Conservation (phyloP, 202 grass and related monocot genomes). For the Musa balbisiana region DNA sequence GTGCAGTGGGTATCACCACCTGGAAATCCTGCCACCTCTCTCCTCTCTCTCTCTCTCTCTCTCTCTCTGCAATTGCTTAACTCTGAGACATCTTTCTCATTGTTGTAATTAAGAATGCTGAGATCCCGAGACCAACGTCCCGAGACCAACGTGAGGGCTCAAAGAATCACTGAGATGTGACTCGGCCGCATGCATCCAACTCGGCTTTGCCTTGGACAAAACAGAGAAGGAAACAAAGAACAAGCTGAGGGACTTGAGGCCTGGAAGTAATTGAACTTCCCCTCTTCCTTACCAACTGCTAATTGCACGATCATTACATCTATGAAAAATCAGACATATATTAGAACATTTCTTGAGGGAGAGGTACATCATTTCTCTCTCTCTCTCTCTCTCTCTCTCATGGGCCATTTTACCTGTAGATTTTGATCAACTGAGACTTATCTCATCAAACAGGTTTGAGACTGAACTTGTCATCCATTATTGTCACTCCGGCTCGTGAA, state of each 20-base stretch:
- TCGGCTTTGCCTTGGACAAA: too few relatives aligned
- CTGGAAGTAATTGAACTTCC: background rate
- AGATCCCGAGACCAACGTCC: background rate
- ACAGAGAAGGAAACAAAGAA: background rate
- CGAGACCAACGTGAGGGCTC: background rate
- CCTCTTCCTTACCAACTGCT: background rate
- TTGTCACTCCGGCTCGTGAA: too few relatives aligned
- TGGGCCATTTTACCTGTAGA: too few relatives aligned
- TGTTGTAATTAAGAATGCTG: background rate
- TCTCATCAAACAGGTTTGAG: too few relatives aligned
- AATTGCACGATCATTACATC: background rate
- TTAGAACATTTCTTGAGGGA: too few relatives aligned
- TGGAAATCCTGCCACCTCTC: background rate
- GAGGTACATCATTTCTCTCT: too few relatives aligned
- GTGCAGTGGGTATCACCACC: background rate
- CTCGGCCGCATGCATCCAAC: too few relatives aligned
- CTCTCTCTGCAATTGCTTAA: background rate
- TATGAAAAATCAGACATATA: background rate
- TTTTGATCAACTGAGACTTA: too few relatives aligned
- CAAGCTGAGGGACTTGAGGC: background rate
- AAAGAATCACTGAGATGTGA: too few relatives aligned
- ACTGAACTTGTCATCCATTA: too few relatives aligned
- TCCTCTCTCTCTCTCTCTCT: background rate
- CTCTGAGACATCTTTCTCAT: background rate
- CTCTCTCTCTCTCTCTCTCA: too few relatives aligned